These are phyloP conservation scores for Acacia crassicarpa DNA, from an alignment of 306 rosid species.

Conservation along the genomic window DNA sequence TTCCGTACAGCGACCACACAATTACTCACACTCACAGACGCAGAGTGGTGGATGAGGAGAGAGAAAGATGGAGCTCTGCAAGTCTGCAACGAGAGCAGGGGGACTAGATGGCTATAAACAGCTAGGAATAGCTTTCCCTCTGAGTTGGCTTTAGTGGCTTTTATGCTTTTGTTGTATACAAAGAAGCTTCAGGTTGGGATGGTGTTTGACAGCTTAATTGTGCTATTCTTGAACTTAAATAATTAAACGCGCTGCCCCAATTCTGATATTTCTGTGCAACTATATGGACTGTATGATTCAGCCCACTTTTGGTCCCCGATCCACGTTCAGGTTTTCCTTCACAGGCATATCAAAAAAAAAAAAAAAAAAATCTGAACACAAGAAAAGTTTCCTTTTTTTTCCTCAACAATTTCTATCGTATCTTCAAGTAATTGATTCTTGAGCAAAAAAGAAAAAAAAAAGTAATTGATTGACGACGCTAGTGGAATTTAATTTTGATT, in stretches of 20 bases:
- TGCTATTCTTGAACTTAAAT: background rate
- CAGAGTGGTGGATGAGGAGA: background rate
- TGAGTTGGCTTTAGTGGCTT: constrained; percentile 36
- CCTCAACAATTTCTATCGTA: background rate
- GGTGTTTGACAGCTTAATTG: constrained; percentile 21
- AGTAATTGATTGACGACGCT: background rate
- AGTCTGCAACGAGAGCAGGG: background rate
- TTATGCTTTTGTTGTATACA: background rate
- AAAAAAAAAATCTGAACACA: background rate
- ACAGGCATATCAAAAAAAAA: background rate
- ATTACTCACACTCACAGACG: background rate
- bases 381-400: too few relatives aligned
- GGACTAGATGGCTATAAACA: constrained; percentile 37
- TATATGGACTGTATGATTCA: background rate
- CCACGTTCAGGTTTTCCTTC: background rate
- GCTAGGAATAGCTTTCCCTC: constrained; percentile 23
- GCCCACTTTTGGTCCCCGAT: constrained; percentile 8
- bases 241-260: background rate
- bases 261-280: background rate
- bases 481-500: background rate
- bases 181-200: background rate
- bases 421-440: background rate
- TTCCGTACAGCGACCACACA: constrained; percentile 36
- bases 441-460: too few relatives aligned
- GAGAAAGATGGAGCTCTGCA: background rate